Conservation (phyloP, 2,329 filamentous ascomycete species). For the Chrysosporium queenslandicum region DNA sequence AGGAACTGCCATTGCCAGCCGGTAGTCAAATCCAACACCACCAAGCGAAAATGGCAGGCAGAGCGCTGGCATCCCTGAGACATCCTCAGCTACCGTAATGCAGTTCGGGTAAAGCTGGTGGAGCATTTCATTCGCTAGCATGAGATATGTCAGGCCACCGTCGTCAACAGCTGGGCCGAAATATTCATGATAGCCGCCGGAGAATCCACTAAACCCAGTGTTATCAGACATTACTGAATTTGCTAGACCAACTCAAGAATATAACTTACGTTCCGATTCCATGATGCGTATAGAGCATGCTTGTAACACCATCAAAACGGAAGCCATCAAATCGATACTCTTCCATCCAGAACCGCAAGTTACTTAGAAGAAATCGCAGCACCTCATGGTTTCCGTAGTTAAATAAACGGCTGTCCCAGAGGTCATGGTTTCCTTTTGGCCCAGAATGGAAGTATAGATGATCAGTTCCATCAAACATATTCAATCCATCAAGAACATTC, state of each 20-base stretch:
- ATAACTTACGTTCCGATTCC: conserved; percentile 81
- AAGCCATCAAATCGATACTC: conserved; percentile 96
- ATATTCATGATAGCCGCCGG: conserved; percentile 96
- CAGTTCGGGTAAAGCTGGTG: conserved; percentile 77
- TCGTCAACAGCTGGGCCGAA: conserved; percentile 84
- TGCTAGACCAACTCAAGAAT: background rate
- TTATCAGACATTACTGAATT: background rate
- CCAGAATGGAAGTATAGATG: conserved; percentile 94
- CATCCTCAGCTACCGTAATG: conserved; percentile 93
- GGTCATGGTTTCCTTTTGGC: conserved; percentile 70
- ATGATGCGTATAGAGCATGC: conserved; percentile 94
- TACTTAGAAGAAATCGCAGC: conserved; percentile 87
- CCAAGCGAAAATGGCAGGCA: conserved; percentile 77
- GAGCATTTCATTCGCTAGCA: conserved; percentile 92
- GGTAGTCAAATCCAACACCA: conserved; percentile 93
- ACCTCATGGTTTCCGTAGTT: conserved; percentile 96
- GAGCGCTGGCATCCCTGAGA: conserved; percentile 96
- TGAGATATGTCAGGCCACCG: conserved; percentile 87
- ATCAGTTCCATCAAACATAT: conserved; percentile 90
- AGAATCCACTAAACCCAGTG: conserved; percentile 61
- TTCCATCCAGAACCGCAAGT: conserved; percentile 98
- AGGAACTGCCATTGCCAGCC: conserved; percentile 92
- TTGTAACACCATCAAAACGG: conserved; percentile 94
- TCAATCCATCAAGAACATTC: conserved; percentile 89
- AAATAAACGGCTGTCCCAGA: conserved; percentile 95